These are phyloP conservation scores for Diaporthe australafricana DNA, from an alignment of 2,329 filamentous ascomycete genomes.

Conservation along the genomic window DNA sequence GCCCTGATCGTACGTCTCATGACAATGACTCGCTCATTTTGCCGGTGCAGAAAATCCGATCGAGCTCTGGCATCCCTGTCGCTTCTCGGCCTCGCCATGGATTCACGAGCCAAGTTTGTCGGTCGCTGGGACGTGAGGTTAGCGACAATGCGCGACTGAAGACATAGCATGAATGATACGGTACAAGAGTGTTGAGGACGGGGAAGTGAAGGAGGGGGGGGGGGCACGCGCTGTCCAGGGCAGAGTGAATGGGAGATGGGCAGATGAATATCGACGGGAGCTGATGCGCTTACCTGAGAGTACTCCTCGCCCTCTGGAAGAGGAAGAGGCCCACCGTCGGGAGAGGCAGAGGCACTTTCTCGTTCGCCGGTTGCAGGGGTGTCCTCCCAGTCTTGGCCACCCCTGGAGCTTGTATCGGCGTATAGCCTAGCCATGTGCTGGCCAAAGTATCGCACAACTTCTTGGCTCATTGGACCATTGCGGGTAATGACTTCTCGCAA, in stretches of 20 bases:
- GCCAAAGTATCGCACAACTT: slow-evolving; percentile 33
- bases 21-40: slow-evolving; percentile 23
- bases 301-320: slow-evolving; percentile 8
- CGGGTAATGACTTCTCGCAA: slow-evolving; percentile 32
- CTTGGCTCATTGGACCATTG: slow-evolving; percentile 34
- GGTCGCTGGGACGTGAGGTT: slow-evolving; percentile 25
- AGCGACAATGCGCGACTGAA: slow-evolving; percentile 15
- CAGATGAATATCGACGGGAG: slow-evolving; percentile 3
- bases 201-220: too few relatives aligned
- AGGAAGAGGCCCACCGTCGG: background rate
- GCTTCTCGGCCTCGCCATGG: background rate
- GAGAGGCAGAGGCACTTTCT: slow-evolving; percentile 4
- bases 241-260: background rate
- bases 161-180: background rate
- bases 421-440: slow-evolving; percentile 37
- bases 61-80: slow-evolving; percentile 16
- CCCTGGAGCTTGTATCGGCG: slow-evolving; percentile 30
- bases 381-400: slow-evolving; percentile 19
- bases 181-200: background rate
- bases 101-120: slow-evolving; percentile 9
- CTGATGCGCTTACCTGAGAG: slow-evolving; percentile 35
- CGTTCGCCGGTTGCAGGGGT: background rate
- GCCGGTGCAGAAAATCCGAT: slow-evolving; percentile 6
- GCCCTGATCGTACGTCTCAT: slow-evolving; percentile 26
- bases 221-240: background rate